Percentiles rank a stretch among this genome's conserved stretches.
Conservation (phyloP, 495 filamentous ascomycete species). For the Pyronema omphalodes region DNA sequence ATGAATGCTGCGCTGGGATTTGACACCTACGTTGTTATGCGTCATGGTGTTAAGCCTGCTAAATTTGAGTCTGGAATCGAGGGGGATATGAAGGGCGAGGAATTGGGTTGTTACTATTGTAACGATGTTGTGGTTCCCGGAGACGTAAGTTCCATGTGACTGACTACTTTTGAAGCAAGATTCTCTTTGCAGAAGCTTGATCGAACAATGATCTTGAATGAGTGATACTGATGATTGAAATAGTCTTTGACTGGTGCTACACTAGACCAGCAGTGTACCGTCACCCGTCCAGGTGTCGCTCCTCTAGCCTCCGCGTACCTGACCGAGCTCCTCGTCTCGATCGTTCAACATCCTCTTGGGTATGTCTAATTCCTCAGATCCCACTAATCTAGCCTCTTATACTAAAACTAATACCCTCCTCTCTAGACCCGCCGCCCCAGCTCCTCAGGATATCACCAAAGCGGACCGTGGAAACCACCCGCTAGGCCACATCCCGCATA, state of each 20-base stretch:
- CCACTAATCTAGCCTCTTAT: too few species aligned
- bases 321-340: conserved; percentile 71
- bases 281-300: conserved; percentile 82
- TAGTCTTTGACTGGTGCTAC: conserved; percentile 85
- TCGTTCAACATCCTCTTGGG: conserved; percentile 65
- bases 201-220: background rate
- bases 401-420: background rate
- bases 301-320: conserved; percentile 82
- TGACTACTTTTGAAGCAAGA: background rate
- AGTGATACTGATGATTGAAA: conserved; percentile 28
- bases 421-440: conserved; percentile 20
- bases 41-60: conserved; percentile 50
- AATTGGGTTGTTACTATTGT: conserved; percentile 93
- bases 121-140: conserved; percentile 91
- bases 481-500: conserved; percentile 76
- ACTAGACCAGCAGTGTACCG: conserved; percentile 94
- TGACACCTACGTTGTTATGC: conserved; percentile 92
- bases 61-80: conserved; percentile 9
- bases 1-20: conserved; percentile 94
- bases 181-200: background rate
- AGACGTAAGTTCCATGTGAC: conserved; percentile 47
- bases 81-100: conserved; percentile 31
- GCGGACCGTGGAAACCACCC: conserved; percentile 51
- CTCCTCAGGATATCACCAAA: conserved; percentile 15
- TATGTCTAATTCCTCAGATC: conserved; percentile 5